Conservation (phyloP, 1,284 basidiomycete genomes). For the Pseudozyma sp. region DNA sequence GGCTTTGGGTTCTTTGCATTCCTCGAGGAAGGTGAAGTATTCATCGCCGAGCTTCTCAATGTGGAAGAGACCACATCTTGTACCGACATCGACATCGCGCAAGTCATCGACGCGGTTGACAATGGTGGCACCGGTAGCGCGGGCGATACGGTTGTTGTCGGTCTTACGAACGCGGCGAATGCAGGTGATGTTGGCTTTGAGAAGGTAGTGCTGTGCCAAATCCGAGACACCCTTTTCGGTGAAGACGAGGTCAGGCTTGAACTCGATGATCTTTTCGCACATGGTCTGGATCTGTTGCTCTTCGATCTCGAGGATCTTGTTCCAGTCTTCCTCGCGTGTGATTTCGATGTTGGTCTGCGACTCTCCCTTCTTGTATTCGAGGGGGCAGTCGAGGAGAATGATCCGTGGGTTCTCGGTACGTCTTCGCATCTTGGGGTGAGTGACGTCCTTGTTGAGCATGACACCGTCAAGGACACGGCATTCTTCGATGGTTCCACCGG, state of each 20-base stretch:
- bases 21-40: constrained; percentile 93
- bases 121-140: constrained; percentile 94
- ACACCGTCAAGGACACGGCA: constrained; percentile 88
- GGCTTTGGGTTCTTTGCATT: constrained; percentile 92
- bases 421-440: constrained; percentile 95
- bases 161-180: constrained; percentile 95
- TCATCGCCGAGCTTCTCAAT: constrained; percentile 98
- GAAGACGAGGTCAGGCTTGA: constrained; percentile 94
- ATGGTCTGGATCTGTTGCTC: constrained; percentile 95
- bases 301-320: constrained; percentile 90
- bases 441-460: constrained; percentile 99
- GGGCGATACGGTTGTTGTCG: constrained; percentile 97
- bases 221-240: constrained; percentile 97
- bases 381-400: constrained; percentile 90
- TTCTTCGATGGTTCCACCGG: constrained; percentile 96
- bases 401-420: constrained; percentile 91
- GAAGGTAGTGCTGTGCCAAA: constrained; percentile 90
- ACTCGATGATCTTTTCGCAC: constrained; percentile 88
- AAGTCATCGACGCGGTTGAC: constrained; percentile 97
- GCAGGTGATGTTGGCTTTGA: constrained; percentile 89
- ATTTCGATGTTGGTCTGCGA: constrained; percentile 99
- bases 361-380: constrained; percentile 99
- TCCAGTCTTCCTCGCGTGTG: constrained; percentile 92
- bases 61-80: constrained; percentile 91
- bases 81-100: constrained; percentile 89